Percentiles rank a stretch among this genome's conserved stretches.
phyloP scores from a whole-genome alignment of 306 rosid genomes.

The Lupinus albus region DNA sequence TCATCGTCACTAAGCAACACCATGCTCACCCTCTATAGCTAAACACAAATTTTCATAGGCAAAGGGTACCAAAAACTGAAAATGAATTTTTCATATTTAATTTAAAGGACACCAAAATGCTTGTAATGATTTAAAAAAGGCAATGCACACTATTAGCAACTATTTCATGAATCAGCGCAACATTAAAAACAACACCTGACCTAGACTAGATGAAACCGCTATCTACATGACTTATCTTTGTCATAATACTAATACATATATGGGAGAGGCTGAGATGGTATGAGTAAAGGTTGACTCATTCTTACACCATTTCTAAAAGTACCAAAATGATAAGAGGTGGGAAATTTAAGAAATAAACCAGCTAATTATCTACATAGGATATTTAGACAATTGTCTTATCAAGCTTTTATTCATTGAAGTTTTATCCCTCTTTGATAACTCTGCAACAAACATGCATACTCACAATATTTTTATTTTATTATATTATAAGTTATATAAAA shows the following conservation, averaged over 20 bases:
- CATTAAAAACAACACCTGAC: conserved; percentile 11
- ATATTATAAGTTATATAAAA: not conserved
- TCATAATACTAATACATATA: not conserved
- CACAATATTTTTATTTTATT: conserved; percentile 16
- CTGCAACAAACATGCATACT: conserved; percentile 22
- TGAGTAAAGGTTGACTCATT: conserved; percentile 18
- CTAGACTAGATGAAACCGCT: conserved; percentile 23
- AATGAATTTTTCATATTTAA: conserved; percentile 23
- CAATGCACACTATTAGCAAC: not conserved
- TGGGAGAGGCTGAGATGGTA: conserved; percentile 14
- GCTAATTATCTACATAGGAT: conserved; percentile 10
- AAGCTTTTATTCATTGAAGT: conserved; percentile 7
- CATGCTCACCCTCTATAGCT: too few species aligned
- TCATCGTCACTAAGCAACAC: too few species aligned
- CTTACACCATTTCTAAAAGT: conserved; percentile 1
- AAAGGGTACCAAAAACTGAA: conserved; percentile 1
- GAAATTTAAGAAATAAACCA: not conserved
- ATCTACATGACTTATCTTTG: conserved; percentile 8
- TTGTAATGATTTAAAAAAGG: conserved; percentile 2
- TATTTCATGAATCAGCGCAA: not conserved
- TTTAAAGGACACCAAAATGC: conserved; percentile 6
- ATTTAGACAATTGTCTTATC: conserved; percentile 3
- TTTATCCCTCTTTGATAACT: conserved; percentile 8
- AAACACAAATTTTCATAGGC: too few species aligned
- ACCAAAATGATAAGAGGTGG: conserved; percentile 17